phyloP scores from a whole-genome alignment of 495 filamentous ascomycete species.

The Penicillium coprophilum region DNA sequence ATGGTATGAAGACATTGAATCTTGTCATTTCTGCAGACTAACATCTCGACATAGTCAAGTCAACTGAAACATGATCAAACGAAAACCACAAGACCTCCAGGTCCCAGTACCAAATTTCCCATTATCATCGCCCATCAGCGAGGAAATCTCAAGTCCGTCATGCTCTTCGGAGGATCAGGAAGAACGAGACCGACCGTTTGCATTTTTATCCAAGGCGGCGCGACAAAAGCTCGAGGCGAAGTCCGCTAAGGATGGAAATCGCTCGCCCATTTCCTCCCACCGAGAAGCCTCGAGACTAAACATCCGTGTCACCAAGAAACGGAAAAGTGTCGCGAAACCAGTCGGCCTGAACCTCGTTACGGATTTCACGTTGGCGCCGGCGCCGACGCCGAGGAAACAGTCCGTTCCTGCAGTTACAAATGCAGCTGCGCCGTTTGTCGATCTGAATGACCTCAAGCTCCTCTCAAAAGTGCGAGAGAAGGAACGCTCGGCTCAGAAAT shows the following conservation, averaged over 20 bases:
- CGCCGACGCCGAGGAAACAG: constrained; percentile 12
- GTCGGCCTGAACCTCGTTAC: constrained; percentile 66
- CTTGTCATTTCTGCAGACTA: background rate
- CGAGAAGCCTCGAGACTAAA: constrained; percentile 17
- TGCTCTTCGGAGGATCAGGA: constrained; percentile 36
- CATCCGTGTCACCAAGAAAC: constrained; percentile 42
- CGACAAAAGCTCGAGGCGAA: constrained; percentile 27
- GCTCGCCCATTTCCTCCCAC: constrained; percentile 9
- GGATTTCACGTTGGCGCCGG: constrained; percentile 35
- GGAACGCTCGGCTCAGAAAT: constrained; percentile 32
- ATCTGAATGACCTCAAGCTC: constrained; percentile 43
- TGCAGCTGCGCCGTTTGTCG: constrained; percentile 30
- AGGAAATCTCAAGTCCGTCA: constrained; percentile 43
- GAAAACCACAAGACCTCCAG: constrained; percentile 28
- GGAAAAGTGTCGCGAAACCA: constrained; percentile 43
- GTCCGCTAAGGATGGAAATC: constrained; percentile 9
- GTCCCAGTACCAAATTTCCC: constrained; percentile 43
- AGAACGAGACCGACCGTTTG: constrained; percentile 32
- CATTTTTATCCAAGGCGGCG: constrained; percentile 31
- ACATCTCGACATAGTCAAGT: background rate
- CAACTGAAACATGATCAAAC: constrained; percentile 20
- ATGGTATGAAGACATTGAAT: constrained; percentile 20
- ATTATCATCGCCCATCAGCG: constrained; percentile 47
- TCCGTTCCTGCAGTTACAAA: background rate
- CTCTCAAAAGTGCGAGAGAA: constrained; percentile 39